These are phyloP conservation scores for Nitzschia sp. DNA, from an alignment of 108 stramenopile genomes.

Conservation along the genomic window DNA sequence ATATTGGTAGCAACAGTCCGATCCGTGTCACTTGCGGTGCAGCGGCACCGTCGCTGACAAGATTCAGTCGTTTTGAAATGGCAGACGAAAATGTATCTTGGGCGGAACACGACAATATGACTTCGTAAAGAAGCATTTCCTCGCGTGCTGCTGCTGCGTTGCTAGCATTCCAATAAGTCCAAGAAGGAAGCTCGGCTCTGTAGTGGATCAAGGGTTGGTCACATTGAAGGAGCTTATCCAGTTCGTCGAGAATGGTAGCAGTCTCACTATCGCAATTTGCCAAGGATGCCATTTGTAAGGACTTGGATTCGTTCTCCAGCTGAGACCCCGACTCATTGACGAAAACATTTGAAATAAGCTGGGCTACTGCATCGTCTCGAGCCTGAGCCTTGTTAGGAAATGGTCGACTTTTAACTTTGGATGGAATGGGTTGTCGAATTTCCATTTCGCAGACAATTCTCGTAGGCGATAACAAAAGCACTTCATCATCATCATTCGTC, in stretches of 20 bases:
- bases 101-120: too few relatives aligned
- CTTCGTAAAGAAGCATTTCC: background rate
- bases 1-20: background rate
- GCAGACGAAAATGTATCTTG: background rate
- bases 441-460: background rate
- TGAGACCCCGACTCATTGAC: too few relatives aligned
- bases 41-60: background rate
- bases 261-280: background rate
- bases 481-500: background rate
- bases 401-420: background rate
- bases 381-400: conserved; percentile 1
- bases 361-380: background rate
- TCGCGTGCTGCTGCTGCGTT: background rate
- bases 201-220: background rate
- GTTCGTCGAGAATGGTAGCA: background rate
- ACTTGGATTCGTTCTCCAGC: too few relatives aligned
- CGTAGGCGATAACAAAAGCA: background rate
- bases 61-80: background rate
- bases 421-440: background rate
- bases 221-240: background rate
- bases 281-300: background rate
- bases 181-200: background rate
- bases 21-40: background rate
- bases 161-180: conserved; percentile 1
- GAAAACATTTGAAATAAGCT: too few relatives aligned